Evolutionary conservation across 257 asterid species (phyloP).

Genomic region (Lithospermum erythrorhizon): DNA sequence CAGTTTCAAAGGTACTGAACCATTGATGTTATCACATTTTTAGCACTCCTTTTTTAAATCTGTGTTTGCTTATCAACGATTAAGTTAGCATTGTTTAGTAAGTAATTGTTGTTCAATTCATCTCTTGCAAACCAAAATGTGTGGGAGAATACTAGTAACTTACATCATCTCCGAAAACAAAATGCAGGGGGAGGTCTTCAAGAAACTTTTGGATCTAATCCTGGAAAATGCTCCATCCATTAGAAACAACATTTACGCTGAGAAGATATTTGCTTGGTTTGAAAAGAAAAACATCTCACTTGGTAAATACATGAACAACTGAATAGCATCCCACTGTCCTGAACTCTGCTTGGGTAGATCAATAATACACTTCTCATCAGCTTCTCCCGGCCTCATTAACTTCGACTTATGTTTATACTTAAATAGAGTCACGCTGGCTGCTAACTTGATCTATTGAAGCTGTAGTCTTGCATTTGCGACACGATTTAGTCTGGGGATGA

Average conservation of each 20-base stretch:
- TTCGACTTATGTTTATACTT: background rate
- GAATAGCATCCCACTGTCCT: background rate
- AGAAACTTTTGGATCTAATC: slow-evolving; percentile 25
- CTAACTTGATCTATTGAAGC: background rate
- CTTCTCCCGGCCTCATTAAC: background rate
- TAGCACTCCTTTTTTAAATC: background rate
- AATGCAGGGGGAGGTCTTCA: slow-evolving; percentile 30
- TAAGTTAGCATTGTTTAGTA: too few species aligned
- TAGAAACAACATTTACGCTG: slow-evolving; percentile 54
- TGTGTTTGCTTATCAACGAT: background rate
- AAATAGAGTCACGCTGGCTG: background rate
- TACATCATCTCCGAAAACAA: background rate
- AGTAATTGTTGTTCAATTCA: too few species aligned
- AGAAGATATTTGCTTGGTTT: slow-evolving; percentile 45
- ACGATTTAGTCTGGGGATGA: background rate
- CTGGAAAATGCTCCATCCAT: slow-evolving; percentile 26
- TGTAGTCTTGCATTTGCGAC: background rate
- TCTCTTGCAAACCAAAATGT: too few species aligned
- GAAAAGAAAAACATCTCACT: slow-evolving; percentile 23
- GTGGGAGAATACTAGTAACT: too few species aligned
- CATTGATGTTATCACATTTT: background rate
- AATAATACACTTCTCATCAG: background rate
- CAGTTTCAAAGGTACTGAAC: slow-evolving; percentile 32
- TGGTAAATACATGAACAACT: slow-evolving; percentile 13
- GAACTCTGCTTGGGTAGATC: background rate